Evolutionary conservation across 495 filamentous ascomycete genomes (phyloP).

Genomic region (Penicillium ucsense): DNA sequence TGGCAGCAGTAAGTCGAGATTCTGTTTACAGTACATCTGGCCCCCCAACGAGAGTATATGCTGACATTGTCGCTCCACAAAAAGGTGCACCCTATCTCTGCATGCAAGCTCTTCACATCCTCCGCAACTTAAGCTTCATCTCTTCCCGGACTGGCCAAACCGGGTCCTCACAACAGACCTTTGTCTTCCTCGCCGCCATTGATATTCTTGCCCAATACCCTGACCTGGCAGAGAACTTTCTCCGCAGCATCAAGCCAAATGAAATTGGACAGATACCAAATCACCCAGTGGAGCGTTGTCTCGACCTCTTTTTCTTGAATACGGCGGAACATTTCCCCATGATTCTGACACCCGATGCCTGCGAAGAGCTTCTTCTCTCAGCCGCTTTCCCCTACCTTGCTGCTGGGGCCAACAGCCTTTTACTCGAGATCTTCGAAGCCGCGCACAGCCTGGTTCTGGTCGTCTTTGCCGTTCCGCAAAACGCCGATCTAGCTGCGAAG

Average conservation of each 20-base stretch:
- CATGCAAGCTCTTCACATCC: conserved; percentile 63
- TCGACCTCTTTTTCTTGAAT: conserved; percentile 90
- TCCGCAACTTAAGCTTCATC: conserved; percentile 82
- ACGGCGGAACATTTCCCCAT: conserved; percentile 77
- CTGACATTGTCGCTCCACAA: not conserved
- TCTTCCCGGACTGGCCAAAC: conserved; percentile 66
- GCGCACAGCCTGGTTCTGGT: conserved; percentile 83
- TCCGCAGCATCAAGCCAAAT: conserved; percentile 51
- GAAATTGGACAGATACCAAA: conserved; percentile 55
- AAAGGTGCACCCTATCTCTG: conserved; percentile 60
- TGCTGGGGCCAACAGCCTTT: conserved; percentile 47
- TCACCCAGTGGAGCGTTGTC: conserved; percentile 66
- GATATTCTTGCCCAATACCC: conserved; percentile 76
- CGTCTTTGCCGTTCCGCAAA: conserved; percentile 69
- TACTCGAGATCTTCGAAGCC: conserved; percentile 79
- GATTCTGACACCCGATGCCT: conserved; percentile 50
- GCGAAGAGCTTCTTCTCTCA: conserved; percentile 64
- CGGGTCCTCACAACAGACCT: conserved; percentile 70
- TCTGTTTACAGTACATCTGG: not conserved
- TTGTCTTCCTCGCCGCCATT: conserved; percentile 79
- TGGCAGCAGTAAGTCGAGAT: conserved; percentile 37
- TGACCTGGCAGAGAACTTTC: conserved; percentile 55
- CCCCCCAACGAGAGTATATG: not conserved
- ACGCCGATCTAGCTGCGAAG: conserved; percentile 56
- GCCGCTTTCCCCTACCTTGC: conserved; percentile 71